phyloP scores from a whole-genome alignment of 306 rosid species.

The Vigna trinervia region DNA sequence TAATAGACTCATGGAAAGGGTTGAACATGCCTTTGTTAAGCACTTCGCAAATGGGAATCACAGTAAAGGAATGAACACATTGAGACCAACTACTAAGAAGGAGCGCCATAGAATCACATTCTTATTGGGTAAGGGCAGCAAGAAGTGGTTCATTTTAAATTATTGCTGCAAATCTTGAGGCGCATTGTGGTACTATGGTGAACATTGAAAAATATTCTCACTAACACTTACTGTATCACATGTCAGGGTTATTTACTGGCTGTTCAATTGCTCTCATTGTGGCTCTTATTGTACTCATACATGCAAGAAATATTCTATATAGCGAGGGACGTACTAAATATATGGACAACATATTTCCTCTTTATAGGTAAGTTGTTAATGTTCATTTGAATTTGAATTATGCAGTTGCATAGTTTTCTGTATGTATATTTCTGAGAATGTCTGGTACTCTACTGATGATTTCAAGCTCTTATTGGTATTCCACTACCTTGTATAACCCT shows the following conservation, averaged over 20 bases:
- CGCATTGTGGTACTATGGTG: conserved; percentile 5
- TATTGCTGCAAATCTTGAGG: not conserved
- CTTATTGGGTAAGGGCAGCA: conserved; percentile 40
- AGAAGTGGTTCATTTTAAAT: not conserved
- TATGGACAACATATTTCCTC: conserved; percentile 67
- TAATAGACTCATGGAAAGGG: conserved; percentile 67
- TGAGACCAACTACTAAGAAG: conserved; percentile 37
- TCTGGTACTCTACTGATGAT: not conserved
- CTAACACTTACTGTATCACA: not conserved
- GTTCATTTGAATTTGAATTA: not conserved
- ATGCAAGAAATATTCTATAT: conserved; percentile 59
- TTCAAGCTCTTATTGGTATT: not conserved
- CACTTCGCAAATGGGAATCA: conserved; percentile 49
- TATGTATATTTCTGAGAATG: not conserved
- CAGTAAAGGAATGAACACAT: conserved; percentile 44
- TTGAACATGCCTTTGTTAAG: conserved; percentile 67
- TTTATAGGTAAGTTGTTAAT: conserved; percentile 53
- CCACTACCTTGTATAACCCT: not conserved
- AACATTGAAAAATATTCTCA: conserved; percentile 9
- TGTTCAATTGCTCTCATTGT: conserved; percentile 44
- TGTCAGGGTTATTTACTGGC: conserved; percentile 42
- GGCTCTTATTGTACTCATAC: conserved; percentile 59
- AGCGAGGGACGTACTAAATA: conserved; percentile 41
- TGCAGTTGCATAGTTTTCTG: conserved; percentile 3
- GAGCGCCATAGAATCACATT: conserved; percentile 42